phyloP scores from a whole-genome alignment of 768 basidiomycete species.

The Pulveroboletus sp. region DNA sequence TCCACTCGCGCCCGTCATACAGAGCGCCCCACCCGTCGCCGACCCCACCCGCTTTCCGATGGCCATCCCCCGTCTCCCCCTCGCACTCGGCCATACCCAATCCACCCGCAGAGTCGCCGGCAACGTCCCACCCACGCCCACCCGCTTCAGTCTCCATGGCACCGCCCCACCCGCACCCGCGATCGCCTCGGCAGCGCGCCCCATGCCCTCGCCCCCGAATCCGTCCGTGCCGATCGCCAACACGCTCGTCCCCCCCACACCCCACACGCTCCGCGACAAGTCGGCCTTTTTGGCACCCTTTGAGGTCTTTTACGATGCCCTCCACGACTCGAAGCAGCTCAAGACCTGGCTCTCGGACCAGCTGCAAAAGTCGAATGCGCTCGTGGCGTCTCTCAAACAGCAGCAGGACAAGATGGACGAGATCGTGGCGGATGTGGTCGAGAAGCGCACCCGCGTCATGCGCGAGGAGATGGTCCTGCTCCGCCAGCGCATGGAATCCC shows the following conservation, averaged over 20 bases:
- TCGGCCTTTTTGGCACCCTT: constrained; percentile 81
- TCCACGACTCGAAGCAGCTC: constrained; percentile 76
- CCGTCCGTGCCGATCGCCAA: constrained; percentile 68
- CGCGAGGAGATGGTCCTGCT: constrained; percentile 60
- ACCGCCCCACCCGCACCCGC: constrained; percentile 19
- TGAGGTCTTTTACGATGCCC: constrained; percentile 80
- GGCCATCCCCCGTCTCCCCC: constrained; percentile 65
- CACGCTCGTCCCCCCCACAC: constrained; percentile 65
- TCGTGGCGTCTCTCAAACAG: constrained; percentile 50
- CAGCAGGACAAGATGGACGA: constrained; percentile 65
- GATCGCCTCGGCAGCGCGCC: constrained; percentile 26
- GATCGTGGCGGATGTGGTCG: constrained; percentile 57
- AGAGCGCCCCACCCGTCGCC: constrained; percentile 69
- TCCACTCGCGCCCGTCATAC: constrained; percentile 63
- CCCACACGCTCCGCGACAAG: constrained; percentile 66
- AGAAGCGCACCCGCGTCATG: constrained; percentile 56
- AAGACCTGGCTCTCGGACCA: constrained; percentile 77
- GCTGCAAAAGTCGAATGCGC: constrained; percentile 57
- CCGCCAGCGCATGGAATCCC: constrained; percentile 62
- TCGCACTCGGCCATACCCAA: constrained; percentile 43
- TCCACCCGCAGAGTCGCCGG: constrained; percentile 49
- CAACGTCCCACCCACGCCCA: constrained; percentile 72
- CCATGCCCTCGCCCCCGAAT: constrained; percentile 50
- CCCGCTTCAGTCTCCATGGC: constrained; percentile 50
- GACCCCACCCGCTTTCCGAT: constrained; percentile 51